A percentile compares a stretch with the other conserved stretches of the same genome.
phyloP scores from a whole-genome alignment of 352 stramenopile genomes.

The Globisporangium recalcitrans region DNA sequence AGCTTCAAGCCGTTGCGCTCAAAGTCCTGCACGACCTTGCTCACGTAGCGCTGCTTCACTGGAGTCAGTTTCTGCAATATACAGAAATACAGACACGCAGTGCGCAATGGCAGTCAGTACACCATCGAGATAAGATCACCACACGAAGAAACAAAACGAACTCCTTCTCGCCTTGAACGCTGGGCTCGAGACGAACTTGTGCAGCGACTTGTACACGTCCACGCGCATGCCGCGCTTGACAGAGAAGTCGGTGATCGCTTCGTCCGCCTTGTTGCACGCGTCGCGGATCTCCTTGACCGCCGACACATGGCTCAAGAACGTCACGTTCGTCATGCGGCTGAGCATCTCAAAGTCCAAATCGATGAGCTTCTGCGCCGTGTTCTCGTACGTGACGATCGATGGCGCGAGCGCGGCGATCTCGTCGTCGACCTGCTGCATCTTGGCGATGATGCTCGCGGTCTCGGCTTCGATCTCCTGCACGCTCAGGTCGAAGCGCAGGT shows the following conservation, averaged over 20 bases:
- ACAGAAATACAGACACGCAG: background rate
- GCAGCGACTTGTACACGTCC: slow-evolving; percentile 79
- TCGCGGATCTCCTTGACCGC: slow-evolving; percentile 62
- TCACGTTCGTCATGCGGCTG: slow-evolving; percentile 75
- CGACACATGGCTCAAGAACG: slow-evolving; percentile 80
- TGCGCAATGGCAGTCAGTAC: background rate
- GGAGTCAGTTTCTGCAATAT: slow-evolving; percentile 36
- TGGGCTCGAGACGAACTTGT: slow-evolving; percentile 43
- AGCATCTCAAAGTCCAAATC: slow-evolving; percentile 85
- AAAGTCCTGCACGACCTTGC: slow-evolving; percentile 71
- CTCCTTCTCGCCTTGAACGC: slow-evolving; percentile 31
- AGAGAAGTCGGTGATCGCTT: slow-evolving; percentile 69
- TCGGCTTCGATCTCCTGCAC: slow-evolving; percentile 66
- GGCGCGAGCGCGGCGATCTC: slow-evolving; percentile 44
- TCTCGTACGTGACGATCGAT: slow-evolving; percentile 48
- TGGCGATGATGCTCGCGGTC: slow-evolving; percentile 52
- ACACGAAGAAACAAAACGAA: slow-evolving; percentile 4
- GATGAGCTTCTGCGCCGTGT: slow-evolving; percentile 71
- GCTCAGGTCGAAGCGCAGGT: slow-evolving; percentile 71
- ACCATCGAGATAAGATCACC: background rate
- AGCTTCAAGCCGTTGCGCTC: slow-evolving; percentile 85
- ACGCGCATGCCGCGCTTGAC: slow-evolving; percentile 78
- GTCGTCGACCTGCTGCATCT: slow-evolving; percentile 75
- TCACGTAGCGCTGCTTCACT: slow-evolving; percentile 74
- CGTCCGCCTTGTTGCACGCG: slow-evolving; percentile 75